Percentiles rank a stretch among this genome's conserved stretches.
Conservation (phyloP, 176 grass and related monocot genomes). For the Cenchrus fungigraminus region DNA sequence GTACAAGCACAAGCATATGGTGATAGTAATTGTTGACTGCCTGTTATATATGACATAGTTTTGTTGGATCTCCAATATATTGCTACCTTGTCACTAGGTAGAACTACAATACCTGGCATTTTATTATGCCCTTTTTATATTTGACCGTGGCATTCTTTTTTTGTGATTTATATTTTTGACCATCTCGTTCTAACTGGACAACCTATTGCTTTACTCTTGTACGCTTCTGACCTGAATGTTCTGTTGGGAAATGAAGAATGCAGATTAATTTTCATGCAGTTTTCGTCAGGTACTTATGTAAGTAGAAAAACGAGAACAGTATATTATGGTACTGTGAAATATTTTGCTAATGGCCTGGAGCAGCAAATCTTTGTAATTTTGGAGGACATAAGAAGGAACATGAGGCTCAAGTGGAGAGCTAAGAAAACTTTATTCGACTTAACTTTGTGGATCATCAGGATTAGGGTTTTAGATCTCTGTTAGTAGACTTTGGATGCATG, state of each 20-base stretch:
- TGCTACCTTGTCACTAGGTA: constrained; percentile 18
- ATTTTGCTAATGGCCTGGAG: no score
- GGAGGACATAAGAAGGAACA: constrained; percentile 9
- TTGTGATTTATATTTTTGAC: neutral
- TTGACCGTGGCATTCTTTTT: neutral
- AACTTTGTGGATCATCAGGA: constrained; percentile 1
- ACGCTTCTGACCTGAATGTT: constrained; percentile 7
- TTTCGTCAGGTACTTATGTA: constrained; percentile 18
- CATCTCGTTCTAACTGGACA: no score
- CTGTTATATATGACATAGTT: constrained; percentile 17
- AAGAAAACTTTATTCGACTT: neutral
- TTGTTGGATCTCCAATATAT: constrained; percentile 29
- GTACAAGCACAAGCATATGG: neutral
- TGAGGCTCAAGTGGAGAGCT: neutral
- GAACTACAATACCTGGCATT: neutral
- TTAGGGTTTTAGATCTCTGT: neutral
- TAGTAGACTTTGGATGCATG: no score
- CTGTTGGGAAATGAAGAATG: constrained; percentile 2
- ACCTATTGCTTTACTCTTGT: constrained; percentile 5
- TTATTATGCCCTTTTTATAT: constrained; percentile 22
- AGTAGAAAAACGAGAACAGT: neutral
- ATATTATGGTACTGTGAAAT: no score
- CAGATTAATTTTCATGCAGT: neutral
- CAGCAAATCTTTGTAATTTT: neutral
- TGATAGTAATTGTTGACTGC: constrained; percentile 14